Base-by-base conservation (phyloP, 2,329 filamentous ascomycete species). In the Botryotinia calthae region DNA sequence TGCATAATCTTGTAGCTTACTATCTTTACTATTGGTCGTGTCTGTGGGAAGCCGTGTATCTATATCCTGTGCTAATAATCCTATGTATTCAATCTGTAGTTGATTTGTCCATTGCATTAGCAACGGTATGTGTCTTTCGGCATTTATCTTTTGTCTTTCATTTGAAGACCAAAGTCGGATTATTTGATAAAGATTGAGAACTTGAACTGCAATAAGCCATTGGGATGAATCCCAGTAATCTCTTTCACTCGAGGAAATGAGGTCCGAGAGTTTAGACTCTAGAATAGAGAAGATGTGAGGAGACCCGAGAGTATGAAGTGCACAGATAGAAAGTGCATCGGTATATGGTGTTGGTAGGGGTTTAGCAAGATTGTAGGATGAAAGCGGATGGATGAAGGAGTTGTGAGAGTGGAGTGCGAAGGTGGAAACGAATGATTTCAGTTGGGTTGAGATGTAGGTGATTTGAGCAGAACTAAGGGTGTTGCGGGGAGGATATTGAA, bases 141-240 rank as follows among this genome's bases (percentile, higher is more conserved):
- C 79, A 7, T 77, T 71, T 22, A 72, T 72, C 28, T 75, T 75
- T 64, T 78, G 76, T 16, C 75, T 72, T 16, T 76, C 75, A 62
- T 80, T 75, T 6, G 76, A 78, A 63, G 80, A 79, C 54, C 78
- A 79, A 6, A 80, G 74, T 20, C 79, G 75, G 20, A 80, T 80
- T 28, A 78, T 74, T 46, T 80, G 79, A 59, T 79, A 80, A 8
- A 80, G 73, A n/a, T 79, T 44, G 6, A 80, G 70, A 2, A 71
- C 72, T 66, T 80, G 79, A 6, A 80, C 69, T 18, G 56, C 72
- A 3, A 75, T 67, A 16, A 76, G 72, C 56, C 72, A 67, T 18
- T 76, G 65, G 58, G 73, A 51, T 14, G 73, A 34, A 18, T 34
- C 18, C 58, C 70, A 70, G 10, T 58, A 48, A 22, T 68, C 48